Percentiles rank a stretch among this genome's conserved stretches.
These are phyloP conservation scores for Metarhizium guizhouense DNA, from an alignment of 2,329 filamentous ascomycete species.

Conservation along the genomic window DNA sequence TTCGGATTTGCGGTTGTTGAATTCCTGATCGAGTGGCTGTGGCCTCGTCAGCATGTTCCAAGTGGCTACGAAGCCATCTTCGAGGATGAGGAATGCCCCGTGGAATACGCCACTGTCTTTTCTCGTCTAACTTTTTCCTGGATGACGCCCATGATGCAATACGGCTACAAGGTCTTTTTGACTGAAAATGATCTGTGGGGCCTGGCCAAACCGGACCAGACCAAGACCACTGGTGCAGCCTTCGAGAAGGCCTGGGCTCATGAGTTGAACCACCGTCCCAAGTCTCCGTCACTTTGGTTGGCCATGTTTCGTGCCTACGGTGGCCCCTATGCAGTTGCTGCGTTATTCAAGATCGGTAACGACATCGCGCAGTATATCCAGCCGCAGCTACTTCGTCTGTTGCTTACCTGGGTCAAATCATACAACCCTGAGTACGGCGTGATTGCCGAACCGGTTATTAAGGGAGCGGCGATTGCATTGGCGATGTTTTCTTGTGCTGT, in stretches of 20 bases:
- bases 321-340: conserved; percentile 70
- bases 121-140: conserved; percentile 90
- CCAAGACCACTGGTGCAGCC: conserved; percentile 57
- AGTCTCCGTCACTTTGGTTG: conserved; percentile 63
- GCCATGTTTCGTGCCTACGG: conserved; percentile 79
- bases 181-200: conserved; percentile 97
- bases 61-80: conserved; percentile 50
- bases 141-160: conserved; percentile 98
- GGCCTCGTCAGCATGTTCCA: conserved; percentile 58
- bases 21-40: conserved; percentile 76
- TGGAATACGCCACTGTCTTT: conserved; percentile 90
- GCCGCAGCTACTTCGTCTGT: conserved; percentile 75
- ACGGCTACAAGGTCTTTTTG: conserved; percentile 83
- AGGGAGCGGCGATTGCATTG: conserved; percentile 79
- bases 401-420: conserved; percentile 79
- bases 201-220: conserved; percentile 70
- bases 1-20: conserved; percentile 61
- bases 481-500: conserved; percentile 87
- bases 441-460: conserved; percentile 65
- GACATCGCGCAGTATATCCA: conserved; percentile 82
- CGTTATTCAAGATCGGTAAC: conserved; percentile 81
- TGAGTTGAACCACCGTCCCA: conserved; percentile 61
- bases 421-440: conserved; percentile 47
- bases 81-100: conserved; percentile 57
- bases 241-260: conserved; percentile 70